Evolutionary conservation across 768 basidiomycete species (phyloP).

Genomic region (Chalciporus chontae): DNA sequence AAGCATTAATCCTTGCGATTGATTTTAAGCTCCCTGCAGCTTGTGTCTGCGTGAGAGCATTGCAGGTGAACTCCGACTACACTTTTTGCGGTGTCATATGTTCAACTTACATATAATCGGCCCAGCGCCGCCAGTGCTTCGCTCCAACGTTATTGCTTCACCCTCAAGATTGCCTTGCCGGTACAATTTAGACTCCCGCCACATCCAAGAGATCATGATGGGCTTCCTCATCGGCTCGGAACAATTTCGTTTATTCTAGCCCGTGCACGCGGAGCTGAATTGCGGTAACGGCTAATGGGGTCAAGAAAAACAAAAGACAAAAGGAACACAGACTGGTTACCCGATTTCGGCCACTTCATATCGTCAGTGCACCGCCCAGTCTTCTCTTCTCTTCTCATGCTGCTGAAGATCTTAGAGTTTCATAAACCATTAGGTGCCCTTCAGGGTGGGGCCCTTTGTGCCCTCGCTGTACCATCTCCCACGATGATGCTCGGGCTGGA

Average conservation of each 20-base stretch:
- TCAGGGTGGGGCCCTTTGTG: no score
- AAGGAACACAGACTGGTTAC: constrained; percentile 8
- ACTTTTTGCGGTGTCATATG: constrained; percentile 3
- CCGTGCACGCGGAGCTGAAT: constrained; percentile 3
- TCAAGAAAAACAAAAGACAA: background rate
- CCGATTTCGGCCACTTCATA: background rate
- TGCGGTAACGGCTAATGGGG: background rate
- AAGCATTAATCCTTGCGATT: background rate
- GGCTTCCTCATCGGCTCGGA: constrained; percentile 6
- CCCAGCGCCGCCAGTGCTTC: background rate
- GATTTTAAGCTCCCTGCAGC: no score
- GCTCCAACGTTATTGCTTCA: constrained; percentile 3
- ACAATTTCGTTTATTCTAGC: background rate
- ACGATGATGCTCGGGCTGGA: background rate
- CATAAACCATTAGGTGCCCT: no score
- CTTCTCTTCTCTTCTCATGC: background rate
- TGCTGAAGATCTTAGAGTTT: background rate
- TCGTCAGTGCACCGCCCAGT: no score
- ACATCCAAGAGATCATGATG: background rate
- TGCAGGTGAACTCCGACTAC: background rate
- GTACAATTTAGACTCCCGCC: background rate
- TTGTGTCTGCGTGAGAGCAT: background rate
- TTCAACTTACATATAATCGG: constrained; percentile 22
- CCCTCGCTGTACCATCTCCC: background rate
- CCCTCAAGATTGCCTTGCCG: background rate